Percentiles rank a stretch among this genome's conserved stretches.
Evolutionary conservation across 768 basidiomycete genomes (phyloP).

Genomic region (Scleroderma citrinum): DNA sequence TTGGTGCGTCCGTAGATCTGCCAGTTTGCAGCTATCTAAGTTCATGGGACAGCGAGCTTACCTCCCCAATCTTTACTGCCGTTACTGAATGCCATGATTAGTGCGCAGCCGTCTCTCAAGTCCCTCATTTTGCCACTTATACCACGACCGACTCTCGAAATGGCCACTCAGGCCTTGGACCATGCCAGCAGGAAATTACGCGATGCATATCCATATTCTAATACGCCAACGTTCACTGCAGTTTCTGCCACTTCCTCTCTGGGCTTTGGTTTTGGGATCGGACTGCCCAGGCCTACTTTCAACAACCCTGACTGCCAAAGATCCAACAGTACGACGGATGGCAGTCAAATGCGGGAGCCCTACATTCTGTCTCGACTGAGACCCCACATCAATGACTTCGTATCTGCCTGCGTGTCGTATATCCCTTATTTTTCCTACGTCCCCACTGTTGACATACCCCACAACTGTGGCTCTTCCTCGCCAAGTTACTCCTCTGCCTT

Average conservation of each 20-base stretch:
- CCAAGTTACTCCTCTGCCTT: conserved; percentile 39
- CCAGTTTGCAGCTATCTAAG: conserved; percentile 7
- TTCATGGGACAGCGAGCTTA: conserved; percentile 54
- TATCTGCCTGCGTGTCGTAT: conserved; percentile 72
- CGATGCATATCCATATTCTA: conserved; percentile 82
- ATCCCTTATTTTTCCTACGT: conserved; percentile 79
- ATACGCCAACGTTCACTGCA: conserved; percentile 29
- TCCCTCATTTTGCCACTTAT: conserved; percentile 68
- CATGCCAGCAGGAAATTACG: conserved; percentile 67
- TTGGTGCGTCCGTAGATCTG: conserved; percentile 48
- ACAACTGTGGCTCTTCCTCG: conserved; percentile 20
- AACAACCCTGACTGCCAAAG: conserved; percentile 25
- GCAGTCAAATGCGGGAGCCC: conserved; percentile 69
- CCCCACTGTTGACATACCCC: conserved; percentile 21
- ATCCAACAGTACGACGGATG: conserved; percentile 19
- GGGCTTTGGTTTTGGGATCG: conserved; percentile 29
- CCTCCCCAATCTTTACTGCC: conserved; percentile 74
- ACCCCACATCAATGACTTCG: conserved; percentile 71
- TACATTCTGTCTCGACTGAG: conserved; percentile 73
- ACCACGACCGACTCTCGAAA: conserved; percentile 78
- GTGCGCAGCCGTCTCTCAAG: conserved; percentile 65
- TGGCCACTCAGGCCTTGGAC: conserved; percentile 61
- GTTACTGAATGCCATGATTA: conserved; percentile 62
- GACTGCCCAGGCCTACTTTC: conserved; percentile 24
- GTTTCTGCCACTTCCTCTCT: conserved; percentile 27